A percentile compares a stretch with the other conserved stretches of the same genome.
Conservation (phyloP, 305 asterid species). For the Fraxinus angustifolia region DNA sequence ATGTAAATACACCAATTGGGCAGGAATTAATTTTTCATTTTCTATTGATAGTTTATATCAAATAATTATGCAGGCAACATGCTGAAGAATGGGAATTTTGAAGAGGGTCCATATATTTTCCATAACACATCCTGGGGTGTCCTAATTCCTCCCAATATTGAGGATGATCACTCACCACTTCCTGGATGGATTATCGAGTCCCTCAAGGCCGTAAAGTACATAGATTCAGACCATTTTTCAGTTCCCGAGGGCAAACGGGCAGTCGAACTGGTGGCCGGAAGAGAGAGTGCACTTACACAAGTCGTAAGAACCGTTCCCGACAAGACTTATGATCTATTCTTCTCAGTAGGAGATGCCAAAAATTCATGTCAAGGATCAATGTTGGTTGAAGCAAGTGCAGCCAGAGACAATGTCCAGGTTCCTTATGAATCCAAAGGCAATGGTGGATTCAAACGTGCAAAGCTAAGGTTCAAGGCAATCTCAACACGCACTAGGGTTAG, state of each 20-base stretch:
- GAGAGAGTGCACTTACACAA: conserved; percentile 69
- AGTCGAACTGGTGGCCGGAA: conserved; percentile 61
- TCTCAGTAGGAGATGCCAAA: conserved; percentile 65
- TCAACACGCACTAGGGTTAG: conserved; percentile 49
- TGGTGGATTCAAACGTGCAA: conserved; percentile 55
- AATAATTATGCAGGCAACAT: conserved; percentile 49
- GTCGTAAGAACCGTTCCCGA: conserved; percentile 40
- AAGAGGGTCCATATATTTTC: conserved; percentile 82
- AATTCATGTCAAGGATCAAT: conserved; percentile 69
- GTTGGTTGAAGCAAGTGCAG: conserved; percentile 69
- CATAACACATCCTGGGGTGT: conserved; percentile 62
- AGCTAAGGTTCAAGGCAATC: conserved; percentile 48
- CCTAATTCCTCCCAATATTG: conserved; percentile 75
- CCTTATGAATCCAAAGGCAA: conserved; percentile 57
- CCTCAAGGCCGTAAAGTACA: conserved; percentile 72
- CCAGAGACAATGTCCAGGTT: conserved; percentile 32
- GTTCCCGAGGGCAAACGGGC: conserved; percentile 73
- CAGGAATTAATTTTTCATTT: not conserved
- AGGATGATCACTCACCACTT: conserved; percentile 73
- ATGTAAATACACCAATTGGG: not conserved
- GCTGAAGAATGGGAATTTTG: conserved; percentile 82
- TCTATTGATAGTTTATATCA: not conserved
- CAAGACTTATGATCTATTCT: conserved; percentile 45
- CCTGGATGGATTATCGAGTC: conserved; percentile 84
- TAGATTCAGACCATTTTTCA: conserved; percentile 60